These are phyloP conservation scores for Sanguinoderma infundibulare DNA, from an alignment of 1,284 basidiomycete species.

Conservation along the genomic window DNA sequence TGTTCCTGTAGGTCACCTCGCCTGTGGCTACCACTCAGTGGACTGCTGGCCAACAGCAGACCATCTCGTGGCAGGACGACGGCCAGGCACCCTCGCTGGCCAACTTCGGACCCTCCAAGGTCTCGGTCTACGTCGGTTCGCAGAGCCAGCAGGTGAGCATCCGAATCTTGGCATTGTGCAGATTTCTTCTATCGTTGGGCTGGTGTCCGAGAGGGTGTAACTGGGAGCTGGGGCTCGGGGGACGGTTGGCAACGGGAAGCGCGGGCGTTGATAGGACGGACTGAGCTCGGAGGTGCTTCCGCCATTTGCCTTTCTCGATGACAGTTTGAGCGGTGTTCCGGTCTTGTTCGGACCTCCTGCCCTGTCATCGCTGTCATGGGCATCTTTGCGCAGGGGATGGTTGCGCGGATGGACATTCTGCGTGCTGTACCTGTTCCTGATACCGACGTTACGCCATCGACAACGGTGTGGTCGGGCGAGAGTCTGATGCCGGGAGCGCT, in stretches of 20 bases:
- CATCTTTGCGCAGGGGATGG: neutral
- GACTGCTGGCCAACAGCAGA: constrained; percentile 61
- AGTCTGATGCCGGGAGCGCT: neutral
- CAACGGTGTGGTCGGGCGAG: neutral
- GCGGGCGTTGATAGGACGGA: neutral
- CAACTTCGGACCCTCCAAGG: constrained; percentile 60
- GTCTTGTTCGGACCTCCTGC: neutral
- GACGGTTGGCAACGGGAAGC: neutral
- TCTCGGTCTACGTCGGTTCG: constrained; percentile 77
- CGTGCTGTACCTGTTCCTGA: neutral
- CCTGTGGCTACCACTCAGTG: constrained; percentile 59
- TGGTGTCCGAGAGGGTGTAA: neutral
- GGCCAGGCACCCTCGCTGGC: constrained; percentile 55
- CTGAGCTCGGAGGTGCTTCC: neutral
- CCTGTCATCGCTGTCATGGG: neutral
- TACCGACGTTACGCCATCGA: no score
- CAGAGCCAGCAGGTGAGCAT: constrained; percentile 57
- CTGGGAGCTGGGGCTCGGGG: neutral
- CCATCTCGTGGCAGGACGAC: constrained; percentile 74
- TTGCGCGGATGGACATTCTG: neutral
- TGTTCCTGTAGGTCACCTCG: constrained; percentile 54
- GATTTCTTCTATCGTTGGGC: neutral
- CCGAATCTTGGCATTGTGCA: neutral
- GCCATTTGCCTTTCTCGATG: neutral
- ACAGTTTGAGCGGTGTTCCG: neutral